These are phyloP conservation scores for Setaria viridis DNA, from an alignment of 202 grass and related monocot genomes.

Conservation along the genomic window DNA sequence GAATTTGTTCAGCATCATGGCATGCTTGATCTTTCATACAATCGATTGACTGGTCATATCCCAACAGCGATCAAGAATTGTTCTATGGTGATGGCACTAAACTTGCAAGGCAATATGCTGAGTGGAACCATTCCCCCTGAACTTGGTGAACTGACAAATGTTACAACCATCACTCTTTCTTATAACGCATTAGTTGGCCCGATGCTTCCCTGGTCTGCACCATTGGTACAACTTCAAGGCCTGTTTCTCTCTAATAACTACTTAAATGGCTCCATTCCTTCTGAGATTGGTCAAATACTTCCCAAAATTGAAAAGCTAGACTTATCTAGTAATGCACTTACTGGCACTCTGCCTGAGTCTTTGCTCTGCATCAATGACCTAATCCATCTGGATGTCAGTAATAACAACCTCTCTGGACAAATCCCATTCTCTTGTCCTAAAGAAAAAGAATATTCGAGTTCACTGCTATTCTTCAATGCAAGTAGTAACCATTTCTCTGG, in stretches of 20 bases:
- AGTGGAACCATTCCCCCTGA: slow-evolving; percentile 79
- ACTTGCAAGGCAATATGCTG: slow-evolving; percentile 79
- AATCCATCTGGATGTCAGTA: slow-evolving; percentile 71
- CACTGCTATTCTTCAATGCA: slow-evolving; percentile 79
- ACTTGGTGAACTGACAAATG: slow-evolving; percentile 70
- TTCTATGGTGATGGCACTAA: slow-evolving; percentile 63
- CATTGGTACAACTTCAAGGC: slow-evolving; percentile 69
- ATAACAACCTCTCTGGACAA: slow-evolving; percentile 74
- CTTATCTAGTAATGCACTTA: slow-evolving; percentile 76
- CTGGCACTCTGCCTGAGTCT: slow-evolving; percentile 66
- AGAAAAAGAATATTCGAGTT: slow-evolving; percentile 50
- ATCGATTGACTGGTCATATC: slow-evolving; percentile 74
- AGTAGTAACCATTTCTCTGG: slow-evolving; percentile 85
- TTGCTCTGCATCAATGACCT: slow-evolving; percentile 69
- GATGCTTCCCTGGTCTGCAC: slow-evolving; percentile 58
- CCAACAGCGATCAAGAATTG: slow-evolving; percentile 75
- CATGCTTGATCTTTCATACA: slow-evolving; percentile 81
- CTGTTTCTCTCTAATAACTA: slow-evolving; percentile 83
- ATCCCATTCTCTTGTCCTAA: slow-evolving; percentile 60
- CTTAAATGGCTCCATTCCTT: slow-evolving; percentile 74
- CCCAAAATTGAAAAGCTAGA: slow-evolving; percentile 75
- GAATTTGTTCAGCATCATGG: slow-evolving; percentile 70
- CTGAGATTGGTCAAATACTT: slow-evolving; percentile 63
- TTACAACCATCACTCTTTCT: slow-evolving; percentile 72
- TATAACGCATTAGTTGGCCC: slow-evolving; percentile 70